A percentile compares a stretch with the other conserved stretches of the same genome.
Conservation (phyloP, 306 rosid genomes). For the Prunus persica region DNA sequence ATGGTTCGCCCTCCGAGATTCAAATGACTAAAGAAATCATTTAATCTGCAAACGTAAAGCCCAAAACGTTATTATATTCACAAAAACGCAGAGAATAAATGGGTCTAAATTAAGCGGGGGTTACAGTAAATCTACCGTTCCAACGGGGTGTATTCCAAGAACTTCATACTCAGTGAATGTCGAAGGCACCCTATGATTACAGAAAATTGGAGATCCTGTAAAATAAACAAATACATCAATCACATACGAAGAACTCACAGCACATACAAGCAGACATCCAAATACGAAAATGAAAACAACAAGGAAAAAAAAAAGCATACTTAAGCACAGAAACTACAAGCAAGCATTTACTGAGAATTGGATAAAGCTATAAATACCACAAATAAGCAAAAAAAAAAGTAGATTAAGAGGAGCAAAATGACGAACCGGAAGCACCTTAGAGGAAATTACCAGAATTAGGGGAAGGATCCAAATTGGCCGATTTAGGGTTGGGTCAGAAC, state of each 20-base stretch:
- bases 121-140: conserved; percentile 54
- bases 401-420: background rate
- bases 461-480: background rate
- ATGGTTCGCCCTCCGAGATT: conserved; percentile 92
- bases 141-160: conserved; percentile 72
- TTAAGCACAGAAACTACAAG: background rate
- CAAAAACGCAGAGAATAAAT: background rate
- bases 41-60: conserved; percentile 45
- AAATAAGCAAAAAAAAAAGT: background rate
- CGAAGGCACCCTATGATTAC: background rate
- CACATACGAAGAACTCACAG: background rate
- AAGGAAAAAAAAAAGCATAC: background rate
- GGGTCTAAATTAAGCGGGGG: background rate
- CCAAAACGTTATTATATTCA: background rate
- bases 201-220: conserved; percentile 9
- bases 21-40: conserved; percentile 63
- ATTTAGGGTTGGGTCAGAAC: background rate
- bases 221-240: conserved; percentile 1
- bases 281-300: background rate
- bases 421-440: background rate
- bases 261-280: background rate
- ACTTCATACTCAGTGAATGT: conserved; percentile 56
- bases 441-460: background rate
- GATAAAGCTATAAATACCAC: background rate
- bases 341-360: background rate